Base-by-base conservation (phyloP, 2,329 filamentous ascomycete genomes). In the Tolypocladium album region DNA sequence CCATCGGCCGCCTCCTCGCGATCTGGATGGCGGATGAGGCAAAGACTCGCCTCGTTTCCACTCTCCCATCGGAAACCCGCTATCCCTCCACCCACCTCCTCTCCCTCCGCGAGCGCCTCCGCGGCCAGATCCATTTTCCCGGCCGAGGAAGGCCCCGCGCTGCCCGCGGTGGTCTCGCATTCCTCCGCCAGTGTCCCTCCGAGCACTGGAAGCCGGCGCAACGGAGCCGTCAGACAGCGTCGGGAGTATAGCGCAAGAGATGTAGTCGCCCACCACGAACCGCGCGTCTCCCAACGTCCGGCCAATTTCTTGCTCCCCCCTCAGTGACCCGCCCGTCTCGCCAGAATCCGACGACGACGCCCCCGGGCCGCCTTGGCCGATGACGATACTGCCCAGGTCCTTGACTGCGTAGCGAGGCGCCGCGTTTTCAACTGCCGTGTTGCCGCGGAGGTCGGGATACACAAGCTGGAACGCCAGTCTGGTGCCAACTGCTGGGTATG, bases 231-330 rank as follows among this genome's bases (percentile, higher is more conserved):
- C 88, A 39, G 83, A 77, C 34, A 89, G 76, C 0, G 90, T 90
- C 50, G 90, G 87, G 60, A 93, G 78, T 61, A 96, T 86, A 6
- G 90, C 89, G 71, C 90, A 93, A 61, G 88, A 88, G 47, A 97
- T 81, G 69, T 89, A 96, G 73, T 97, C 93, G 0, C 93, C 93
- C 63, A 94, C 88, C 13, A 96, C 88, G 68, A 96, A 96, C 27
- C 88, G 83, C 40, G 84, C 86, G 59, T 95, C 90, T 43, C 80
- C 80, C 39, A 97, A 75, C 11, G 89, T 92, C 76, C 88, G 93
- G 36, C 86, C 80, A 13, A 84, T 82, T 36, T 90, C 86, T 7
- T 82, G 82, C 40, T 79, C 79, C 70, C 70, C 63, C 67, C 66
- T 64, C 64, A 67, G 62, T 67, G 70, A 61, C 67, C 67, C 63